phyloP scores from a whole-genome alignment of 805 yeast species.

The Starmera pachycereana region DNA sequence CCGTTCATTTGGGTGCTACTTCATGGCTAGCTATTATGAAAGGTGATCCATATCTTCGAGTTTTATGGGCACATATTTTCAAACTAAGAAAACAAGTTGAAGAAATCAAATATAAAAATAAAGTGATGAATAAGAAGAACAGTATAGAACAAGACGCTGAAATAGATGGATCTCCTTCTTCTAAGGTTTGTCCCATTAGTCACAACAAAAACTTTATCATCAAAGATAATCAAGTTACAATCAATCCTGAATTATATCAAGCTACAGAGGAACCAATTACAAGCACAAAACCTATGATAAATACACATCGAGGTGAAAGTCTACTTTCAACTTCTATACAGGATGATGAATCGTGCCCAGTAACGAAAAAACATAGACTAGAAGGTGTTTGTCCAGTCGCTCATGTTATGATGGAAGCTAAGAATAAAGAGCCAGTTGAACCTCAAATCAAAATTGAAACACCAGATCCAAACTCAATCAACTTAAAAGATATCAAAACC shows the following conservation, averaged over 20 bases:
- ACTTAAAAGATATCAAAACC: too few species aligned
- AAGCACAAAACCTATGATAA: too few species aligned
- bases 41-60: conserved; percentile 46
- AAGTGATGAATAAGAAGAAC: neutral
- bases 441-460: neutral
- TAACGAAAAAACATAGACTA: too few species aligned
- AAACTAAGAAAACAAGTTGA: conserved; percentile 28
- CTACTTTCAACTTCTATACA: too few species aligned
- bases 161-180: too few species aligned
- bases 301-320: too few species aligned
- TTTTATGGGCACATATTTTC: conserved; percentile 41
- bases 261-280: too few species aligned
- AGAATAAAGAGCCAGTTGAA: neutral
- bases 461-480: neutral
- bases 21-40: conserved; percentile 52
- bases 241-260: too few species aligned
- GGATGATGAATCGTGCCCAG: neutral
- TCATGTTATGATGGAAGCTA: conserved; percentile 2
- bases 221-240: too few species aligned
- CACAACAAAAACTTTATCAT: too few species aligned
- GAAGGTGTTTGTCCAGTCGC: conserved; percentile 15
- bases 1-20: conserved; percentile 38
- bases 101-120: conserved; percentile 11
- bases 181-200: too few species aligned
- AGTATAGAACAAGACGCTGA: neutral